Evolutionary conservation across 2,329 filamentous ascomycete species (phyloP).

Genomic region (Penicillium sp.): DNA sequence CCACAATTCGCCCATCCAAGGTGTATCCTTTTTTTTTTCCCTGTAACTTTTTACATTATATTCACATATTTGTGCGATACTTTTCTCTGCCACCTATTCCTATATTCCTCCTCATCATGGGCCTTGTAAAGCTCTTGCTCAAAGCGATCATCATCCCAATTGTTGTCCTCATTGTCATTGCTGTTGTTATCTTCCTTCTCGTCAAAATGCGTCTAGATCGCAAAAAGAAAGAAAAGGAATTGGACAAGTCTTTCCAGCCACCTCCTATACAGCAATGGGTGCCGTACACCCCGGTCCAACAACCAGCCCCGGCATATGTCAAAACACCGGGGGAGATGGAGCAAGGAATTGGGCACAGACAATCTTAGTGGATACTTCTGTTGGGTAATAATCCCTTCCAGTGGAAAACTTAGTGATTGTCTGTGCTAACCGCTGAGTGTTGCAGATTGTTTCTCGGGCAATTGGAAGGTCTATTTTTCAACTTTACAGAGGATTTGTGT

Average conservation of each 20-base stretch:
- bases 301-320: conserved; percentile 14
- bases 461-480: neutral
- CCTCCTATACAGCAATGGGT: conserved; percentile 21
- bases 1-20: neutral
- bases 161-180: conserved; percentile 12
- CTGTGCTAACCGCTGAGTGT: neutral
- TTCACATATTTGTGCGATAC: neutral
- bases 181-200: conserved; percentile 1
- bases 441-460: neutral
- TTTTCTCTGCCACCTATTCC: neutral
- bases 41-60: neutral
- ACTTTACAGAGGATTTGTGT: neutral
- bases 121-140: conserved; percentile 19
- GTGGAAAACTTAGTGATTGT: neutral
- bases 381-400: neutral
- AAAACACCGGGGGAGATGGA: conserved; percentile 13
- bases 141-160: conserved; percentile 24
- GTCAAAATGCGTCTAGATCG: conserved; percentile 14
- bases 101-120: conserved; percentile 9
- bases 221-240: conserved; percentile 12
- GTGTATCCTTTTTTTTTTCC: neutral
- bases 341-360: conserved; percentile 4
- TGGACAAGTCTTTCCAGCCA: conserved; percentile 13
- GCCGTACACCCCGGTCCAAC: conserved; percentile 12
- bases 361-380: neutral